A percentile compares a stretch with the other conserved stretches of the same genome.
Evolutionary conservation across 345 rosid species (phyloP).

Genomic region (Syzygium aromaticum): DNA sequence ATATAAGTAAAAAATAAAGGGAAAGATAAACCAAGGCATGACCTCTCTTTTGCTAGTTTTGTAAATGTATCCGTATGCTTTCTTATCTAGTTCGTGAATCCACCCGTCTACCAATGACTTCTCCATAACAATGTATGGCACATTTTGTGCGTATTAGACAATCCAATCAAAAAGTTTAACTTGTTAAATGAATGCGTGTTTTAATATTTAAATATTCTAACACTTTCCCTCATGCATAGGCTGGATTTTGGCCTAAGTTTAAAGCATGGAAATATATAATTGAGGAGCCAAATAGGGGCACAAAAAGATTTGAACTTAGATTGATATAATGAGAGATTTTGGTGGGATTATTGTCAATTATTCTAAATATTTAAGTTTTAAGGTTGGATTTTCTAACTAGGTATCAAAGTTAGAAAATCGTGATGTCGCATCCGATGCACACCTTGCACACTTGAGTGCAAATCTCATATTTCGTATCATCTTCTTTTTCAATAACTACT

Average conservation of each 20-base stretch:
- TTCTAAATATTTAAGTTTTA: no score
- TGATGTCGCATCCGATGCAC: not conserved
- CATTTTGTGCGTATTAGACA: not conserved
- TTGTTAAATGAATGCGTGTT: not conserved
- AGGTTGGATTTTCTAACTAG: not conserved
- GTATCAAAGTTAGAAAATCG: not conserved
- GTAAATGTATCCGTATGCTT: not conserved
- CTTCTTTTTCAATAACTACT: no score
- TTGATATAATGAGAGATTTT: not conserved
- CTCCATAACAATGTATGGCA: not conserved
- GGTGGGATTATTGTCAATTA: no score
- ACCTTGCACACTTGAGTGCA: not conserved
- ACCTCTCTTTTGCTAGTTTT: not conserved
- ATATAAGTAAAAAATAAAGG: not conserved
- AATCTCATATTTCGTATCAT: no score
- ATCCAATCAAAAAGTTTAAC: not conserved
- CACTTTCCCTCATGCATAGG: not conserved
- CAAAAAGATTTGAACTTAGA: not conserved
- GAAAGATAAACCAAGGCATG: not conserved
- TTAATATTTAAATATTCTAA: no score
- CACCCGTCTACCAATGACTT: not conserved
- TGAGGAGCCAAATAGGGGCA: not conserved
- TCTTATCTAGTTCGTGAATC: not conserved
- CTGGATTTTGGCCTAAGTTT: not conserved
- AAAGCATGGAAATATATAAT: not conserved